Conservation (phyloP, 2,329 filamentous ascomycete species). For the Nectriaceae sp. region DNA sequence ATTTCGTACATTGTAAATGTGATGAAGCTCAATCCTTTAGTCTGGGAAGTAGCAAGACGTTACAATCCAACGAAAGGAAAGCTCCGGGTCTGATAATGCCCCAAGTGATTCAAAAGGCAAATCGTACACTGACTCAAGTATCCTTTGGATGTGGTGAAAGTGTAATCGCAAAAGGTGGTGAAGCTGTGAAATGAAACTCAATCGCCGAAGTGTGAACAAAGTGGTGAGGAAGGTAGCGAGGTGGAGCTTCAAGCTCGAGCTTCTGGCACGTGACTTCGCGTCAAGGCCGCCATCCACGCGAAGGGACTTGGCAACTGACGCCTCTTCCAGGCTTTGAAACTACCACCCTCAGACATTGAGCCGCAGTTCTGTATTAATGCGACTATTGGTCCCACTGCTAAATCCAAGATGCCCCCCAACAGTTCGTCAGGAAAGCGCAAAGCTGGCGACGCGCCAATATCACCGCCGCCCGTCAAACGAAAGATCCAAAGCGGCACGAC, state of each 20-base stretch:
- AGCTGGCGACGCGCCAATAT: constrained; percentile 45
- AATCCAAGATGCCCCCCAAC: constrained; percentile 29
- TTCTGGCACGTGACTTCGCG: constrained; percentile 36
- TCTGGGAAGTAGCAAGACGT: neutral
- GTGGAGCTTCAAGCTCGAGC: constrained; percentile 5
- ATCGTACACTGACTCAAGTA: too few relatives aligned
- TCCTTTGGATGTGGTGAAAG: too few relatives aligned
- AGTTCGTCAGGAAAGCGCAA: constrained; percentile 36
- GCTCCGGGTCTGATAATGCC: too few relatives aligned
- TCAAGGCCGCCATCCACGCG: constrained; percentile 17
- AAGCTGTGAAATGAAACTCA: too few relatives aligned
- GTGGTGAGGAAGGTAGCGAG: neutral
- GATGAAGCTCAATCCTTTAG: neutral
- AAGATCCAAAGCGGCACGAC: constrained; percentile 54
- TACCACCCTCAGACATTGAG: too few relatives aligned
- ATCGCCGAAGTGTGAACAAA: too few relatives aligned
- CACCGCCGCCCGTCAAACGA: constrained; percentile 55
- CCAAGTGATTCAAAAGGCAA: too few relatives aligned
- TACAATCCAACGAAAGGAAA: too few relatives aligned
- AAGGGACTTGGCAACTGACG: constrained; percentile 12
- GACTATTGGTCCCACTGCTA: too few relatives aligned
- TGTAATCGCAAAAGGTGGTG: too few relatives aligned
- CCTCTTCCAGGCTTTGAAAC: too few relatives aligned
- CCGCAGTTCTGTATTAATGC: too few relatives aligned
- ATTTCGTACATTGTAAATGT: constrained; percentile 60